Conservation (phyloP, 306 rosid genomes). For the Hippophae rhamnoides region DNA sequence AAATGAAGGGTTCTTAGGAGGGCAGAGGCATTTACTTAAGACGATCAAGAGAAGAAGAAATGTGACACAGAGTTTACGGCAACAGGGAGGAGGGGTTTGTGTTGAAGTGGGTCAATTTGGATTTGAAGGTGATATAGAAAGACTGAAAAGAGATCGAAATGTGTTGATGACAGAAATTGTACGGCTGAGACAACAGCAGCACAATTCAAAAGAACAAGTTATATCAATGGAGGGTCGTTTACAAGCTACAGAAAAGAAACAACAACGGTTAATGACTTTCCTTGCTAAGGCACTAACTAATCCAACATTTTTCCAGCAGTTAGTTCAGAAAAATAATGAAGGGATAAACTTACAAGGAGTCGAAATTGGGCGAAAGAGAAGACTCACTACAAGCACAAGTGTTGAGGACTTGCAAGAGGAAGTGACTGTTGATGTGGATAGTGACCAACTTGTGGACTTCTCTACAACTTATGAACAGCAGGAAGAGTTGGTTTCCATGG, state of each 20-base stretch:
- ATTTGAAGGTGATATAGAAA: constrained; percentile 55
- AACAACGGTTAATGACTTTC: constrained; percentile 54
- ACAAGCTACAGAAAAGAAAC: constrained; percentile 57
- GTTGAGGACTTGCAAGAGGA: constrained; percentile 50
- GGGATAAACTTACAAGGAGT: constrained; percentile 29
- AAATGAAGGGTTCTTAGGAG: constrained; percentile 81
- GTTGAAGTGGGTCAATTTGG: constrained; percentile 76
- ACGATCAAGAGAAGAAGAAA: constrained; percentile 84
- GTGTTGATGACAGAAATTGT: constrained; percentile 61
- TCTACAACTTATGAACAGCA: constrained; percentile 17
- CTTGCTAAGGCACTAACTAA: constrained; percentile 60
- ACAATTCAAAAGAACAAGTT: constrained; percentile 42
- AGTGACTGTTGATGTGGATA: constrained; percentile 11
- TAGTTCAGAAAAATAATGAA: constrained; percentile 27
- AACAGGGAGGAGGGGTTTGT: constrained; percentile 30
- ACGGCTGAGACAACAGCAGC: constrained; percentile 64
- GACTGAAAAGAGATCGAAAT: constrained; percentile 51
- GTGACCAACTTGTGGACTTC: constrained; percentile 15
- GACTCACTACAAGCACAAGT: constrained; percentile 45
- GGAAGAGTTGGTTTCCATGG: constrained; percentile 32
- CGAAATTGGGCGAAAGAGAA: constrained; percentile 48
- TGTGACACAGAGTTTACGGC: constrained; percentile 31
- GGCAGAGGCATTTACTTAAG: constrained; percentile 62
- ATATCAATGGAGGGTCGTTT: constrained; percentile 53
- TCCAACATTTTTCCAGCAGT: constrained; percentile 38